Percentiles rank a stretch among this genome's conserved stretches.
Evolutionary conservation across 129 eudicot species (phyloP).

Genomic region (Solidago caesia): DNA sequence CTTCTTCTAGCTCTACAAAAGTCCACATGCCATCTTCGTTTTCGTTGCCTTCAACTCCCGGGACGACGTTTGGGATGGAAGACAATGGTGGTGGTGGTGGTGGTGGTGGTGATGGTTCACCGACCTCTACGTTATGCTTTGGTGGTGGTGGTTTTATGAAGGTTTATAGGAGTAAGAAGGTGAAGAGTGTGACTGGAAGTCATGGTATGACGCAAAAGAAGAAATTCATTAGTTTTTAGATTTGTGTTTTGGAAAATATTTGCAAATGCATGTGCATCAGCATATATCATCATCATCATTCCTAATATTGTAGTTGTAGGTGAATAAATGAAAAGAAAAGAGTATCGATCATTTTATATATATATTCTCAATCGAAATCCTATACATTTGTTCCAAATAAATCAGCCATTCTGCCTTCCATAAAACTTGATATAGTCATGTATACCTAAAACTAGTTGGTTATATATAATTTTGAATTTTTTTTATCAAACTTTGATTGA

Average conservation of each 20-base stretch:
- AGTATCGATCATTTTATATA: too few relatives aligned
- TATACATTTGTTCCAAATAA: too few relatives aligned
- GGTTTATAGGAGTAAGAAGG: conserved; percentile 32
- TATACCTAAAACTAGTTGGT: too few relatives aligned
- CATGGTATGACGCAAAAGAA: conserved; percentile 22
- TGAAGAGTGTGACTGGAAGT: conserved; percentile 45
- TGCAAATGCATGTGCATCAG: neutral
- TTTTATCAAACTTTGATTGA: too few relatives aligned
- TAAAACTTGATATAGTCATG: too few relatives aligned
- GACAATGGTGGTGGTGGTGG: conserved; percentile 23
- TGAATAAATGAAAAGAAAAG: too few relatives aligned
- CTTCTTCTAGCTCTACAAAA: conserved; percentile 27
- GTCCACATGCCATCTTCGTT: conserved; percentile 17
- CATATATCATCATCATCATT: too few relatives aligned
- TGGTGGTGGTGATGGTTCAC: conserved; percentile 3
- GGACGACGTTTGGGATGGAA: conserved; percentile 21
- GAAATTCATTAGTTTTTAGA: neutral
- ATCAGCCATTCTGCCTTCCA: too few relatives aligned
- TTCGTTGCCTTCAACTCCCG: conserved; percentile 34
- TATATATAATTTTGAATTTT: too few relatives aligned
- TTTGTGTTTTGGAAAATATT: neutral
- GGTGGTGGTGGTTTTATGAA: conserved; percentile 36
- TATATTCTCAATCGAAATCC: too few relatives aligned
- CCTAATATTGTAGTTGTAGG: too few relatives aligned
- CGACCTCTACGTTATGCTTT: conserved; percentile 42